phyloP scores from a whole-genome alignment of 2,329 filamentous ascomycete species.

The Scolecobasidium constrictum region DNA sequence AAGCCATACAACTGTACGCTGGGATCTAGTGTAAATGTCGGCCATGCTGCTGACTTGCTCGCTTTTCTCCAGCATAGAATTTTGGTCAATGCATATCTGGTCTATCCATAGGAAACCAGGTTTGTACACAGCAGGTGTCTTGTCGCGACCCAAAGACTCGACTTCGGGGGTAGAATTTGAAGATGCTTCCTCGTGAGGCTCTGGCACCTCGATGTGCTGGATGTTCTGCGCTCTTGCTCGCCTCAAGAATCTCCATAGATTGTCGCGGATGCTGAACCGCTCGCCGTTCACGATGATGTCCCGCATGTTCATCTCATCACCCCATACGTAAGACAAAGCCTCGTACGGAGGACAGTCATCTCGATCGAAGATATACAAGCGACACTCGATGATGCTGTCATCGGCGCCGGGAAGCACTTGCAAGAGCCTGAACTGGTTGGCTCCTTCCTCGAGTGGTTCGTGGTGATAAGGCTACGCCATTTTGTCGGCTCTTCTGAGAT shows the following conservation, averaged over 20 bases:
- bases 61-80: background rate
- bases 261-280: background rate
- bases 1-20: background rate
- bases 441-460: too few species aligned
- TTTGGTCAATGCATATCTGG: background rate
- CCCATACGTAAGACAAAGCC: constrained; percentile 1
- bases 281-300: background rate
- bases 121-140: background rate
- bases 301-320: background rate
- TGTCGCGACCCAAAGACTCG: too few species aligned
- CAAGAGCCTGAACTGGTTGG: too few species aligned
- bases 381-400: too few species aligned
- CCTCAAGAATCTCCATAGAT: background rate
- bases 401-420: too few species aligned
- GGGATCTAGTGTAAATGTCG: background rate
- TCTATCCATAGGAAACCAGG: background rate
- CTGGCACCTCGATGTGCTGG: too few species aligned
- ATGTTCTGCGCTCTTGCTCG: too few species aligned
- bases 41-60: background rate
- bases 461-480: too few species aligned
- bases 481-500: too few species aligned
- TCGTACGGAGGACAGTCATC: background rate
- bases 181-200: too few species aligned
- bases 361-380: background rate
- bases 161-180: too few species aligned